Base-by-base conservation (phyloP, 169 alveolate genomes). In the Perkinsus marinus region DNA sequence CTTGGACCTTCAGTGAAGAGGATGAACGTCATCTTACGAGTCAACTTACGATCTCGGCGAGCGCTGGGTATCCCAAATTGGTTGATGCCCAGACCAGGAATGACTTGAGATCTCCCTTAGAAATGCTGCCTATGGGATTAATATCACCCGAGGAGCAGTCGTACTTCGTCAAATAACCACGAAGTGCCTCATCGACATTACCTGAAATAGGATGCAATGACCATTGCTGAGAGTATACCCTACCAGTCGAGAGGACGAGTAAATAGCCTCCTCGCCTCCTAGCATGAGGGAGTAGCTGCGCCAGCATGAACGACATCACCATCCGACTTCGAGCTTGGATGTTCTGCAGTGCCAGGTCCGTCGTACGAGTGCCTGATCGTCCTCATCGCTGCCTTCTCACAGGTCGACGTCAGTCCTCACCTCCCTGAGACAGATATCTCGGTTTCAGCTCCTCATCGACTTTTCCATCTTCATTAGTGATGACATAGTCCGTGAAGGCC, bases 131-230 rank as follows among this genome's bases (percentile, higher is more conserved):
- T 39, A 97, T 96, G 22, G 98, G 97, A 92, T 97, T 96, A 30
- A 97, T 92, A 89, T 97, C 99, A 0, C 98, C 98, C 30, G 98
- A 93, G 46, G 97, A 94, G 94, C 98, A 97, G 94, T 97, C 99
- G 93, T 97, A 97, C 91, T 97, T 97, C 16, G 99, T 97, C 92
- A 96, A 94, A 92, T 97, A 97, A 0, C 97, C 97, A 0, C 96
- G 92, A 91, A 96, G 90, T 41, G 95, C 94, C 91, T 96, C 97
- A 57, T 95, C 97, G 92, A 94, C 95, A 69, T 96, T 96, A 37
- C 96, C 97, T 0, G 95, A 93, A 89, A 94, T 95, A 39, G 6
- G 89, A 41, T 92, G 79, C 30, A 57, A 17, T 37, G 30, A 92
- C 90, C 91, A 90, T 46, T 90, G 68, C 36, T 30, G 26, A 5